Conservation (phyloP, 1,139 yeast genomes). For the Candida neerlandica region DNA sequence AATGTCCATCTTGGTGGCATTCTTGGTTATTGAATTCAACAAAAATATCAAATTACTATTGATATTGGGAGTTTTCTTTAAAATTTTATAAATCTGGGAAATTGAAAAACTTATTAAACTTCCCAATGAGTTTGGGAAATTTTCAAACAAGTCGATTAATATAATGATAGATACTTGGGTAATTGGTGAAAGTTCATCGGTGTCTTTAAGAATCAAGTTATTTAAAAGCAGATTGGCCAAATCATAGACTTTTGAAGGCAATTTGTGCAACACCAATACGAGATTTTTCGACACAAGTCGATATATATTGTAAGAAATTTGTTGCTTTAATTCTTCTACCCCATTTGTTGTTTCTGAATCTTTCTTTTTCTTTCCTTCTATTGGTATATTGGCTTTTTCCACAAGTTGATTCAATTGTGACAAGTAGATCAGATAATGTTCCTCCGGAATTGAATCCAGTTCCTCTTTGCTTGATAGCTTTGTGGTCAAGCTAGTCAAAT, state of each 20-base stretch:
- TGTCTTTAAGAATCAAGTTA: constrained; percentile 26
- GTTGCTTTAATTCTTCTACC: constrained; percentile 1
- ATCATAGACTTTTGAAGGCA: constrained; percentile 44
- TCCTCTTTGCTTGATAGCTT: constrained; percentile 19
- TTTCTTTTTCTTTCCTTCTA: constrained; percentile 16
- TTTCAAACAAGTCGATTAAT: constrained; percentile 42
- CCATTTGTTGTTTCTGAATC: constrained; percentile 10
- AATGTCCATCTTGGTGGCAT: constrained; percentile 41
- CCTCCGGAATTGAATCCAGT: constrained; percentile 11
- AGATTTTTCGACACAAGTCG: constrained; percentile 35
- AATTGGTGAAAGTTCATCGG: constrained; percentile 21
- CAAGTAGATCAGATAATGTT: constrained; percentile 21
- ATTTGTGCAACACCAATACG: constrained; percentile 29
- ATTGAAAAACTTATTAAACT: constrained; percentile 41
- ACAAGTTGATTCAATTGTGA: constrained; percentile 22
- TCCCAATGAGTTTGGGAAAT: constrained; percentile 40
- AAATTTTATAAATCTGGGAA: constrained; percentile 40
- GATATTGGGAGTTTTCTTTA: constrained; percentile 38
- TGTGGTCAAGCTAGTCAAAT: constrained; percentile 26
- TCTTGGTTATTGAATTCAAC: constrained; percentile 36
- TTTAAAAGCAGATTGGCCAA: constrained; percentile 40
- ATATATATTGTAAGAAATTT: constrained; percentile 28
- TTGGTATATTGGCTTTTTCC: constrained; percentile 21
- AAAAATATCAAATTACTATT: constrained; percentile 35
- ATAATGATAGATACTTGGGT: constrained; percentile 32